Base-by-base conservation (phyloP, 208 protist genomes). In the Leishmania tarentolae region DNA sequence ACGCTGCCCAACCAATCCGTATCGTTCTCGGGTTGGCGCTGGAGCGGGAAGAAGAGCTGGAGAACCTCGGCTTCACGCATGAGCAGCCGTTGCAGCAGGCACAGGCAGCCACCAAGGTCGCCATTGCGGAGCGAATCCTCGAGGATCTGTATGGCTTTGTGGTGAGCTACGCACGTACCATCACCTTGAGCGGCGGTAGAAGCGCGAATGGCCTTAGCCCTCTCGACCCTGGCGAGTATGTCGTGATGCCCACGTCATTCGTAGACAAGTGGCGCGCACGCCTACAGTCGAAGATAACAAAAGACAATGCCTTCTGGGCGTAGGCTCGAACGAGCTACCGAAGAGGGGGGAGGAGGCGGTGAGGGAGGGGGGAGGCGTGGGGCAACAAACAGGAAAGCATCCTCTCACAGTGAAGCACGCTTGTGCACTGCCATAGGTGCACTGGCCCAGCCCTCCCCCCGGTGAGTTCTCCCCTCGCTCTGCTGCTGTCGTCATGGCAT, bases 91-190 rank as follows among this genome's bases (percentile, higher is more conserved):
- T 91, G 86, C 80, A 90, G 76, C 86, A 93, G 70, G 72, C 80
- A 31, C 71, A 83, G 40, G 87, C 88, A 50, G 90, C 90, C 19
- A 96, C 94, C n/a, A 86, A 86, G 71, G 57, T 89, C 3, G 90
- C 83, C 13, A 88, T 97, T 56, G 87, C 92, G 3, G 92, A 95
- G 81, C 81, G 89, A 15, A 76, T 97, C 42, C 84, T 94, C 50
- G 86, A 92, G 75, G 92, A 96, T 71, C 69, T 97, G 6, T 97
- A 90, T 72, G 85, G 89, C 37, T 96, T 96, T 83, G 82, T 95
- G 0, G 44, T 76, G 15, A 94, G 90, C 72, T 94, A 97, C 81
- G 92, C 87, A 0, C 86, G 87, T 3, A 79, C 59, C 17, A 72
- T 85, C 47, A 82, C 79, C 59, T 31, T n/a, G 69, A 50, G 37